These are phyloP conservation scores for Ambrosia hybrid DNA, from an alignment of 140 eudicot species.

Conservation along the genomic window DNA sequence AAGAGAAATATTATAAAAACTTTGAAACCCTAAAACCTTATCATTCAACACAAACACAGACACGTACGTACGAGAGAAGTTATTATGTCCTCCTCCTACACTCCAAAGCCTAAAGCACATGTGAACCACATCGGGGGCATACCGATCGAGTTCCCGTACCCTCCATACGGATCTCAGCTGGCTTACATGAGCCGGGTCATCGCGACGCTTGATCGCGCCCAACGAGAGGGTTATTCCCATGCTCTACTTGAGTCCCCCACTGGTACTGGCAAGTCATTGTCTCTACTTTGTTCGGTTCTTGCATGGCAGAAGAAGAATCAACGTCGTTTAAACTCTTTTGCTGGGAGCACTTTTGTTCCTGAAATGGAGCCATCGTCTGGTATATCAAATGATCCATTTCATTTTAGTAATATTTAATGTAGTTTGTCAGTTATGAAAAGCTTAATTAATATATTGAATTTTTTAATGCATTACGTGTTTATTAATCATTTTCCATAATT, in stretches of 20 bases:
- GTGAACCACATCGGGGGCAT: slow-evolving; percentile 70
- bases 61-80: too few species aligned
- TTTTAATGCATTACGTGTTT: background rate
- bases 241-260: slow-evolving; percentile 96
- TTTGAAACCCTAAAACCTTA: too few species aligned
- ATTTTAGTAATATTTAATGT: too few species aligned
- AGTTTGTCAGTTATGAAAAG: too few species aligned
- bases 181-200: slow-evolving; percentile 83
- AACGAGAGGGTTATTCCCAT: slow-evolving; percentile 71
- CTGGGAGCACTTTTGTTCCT: slow-evolving; percentile 43
- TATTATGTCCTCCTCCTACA: too few species aligned
- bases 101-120: slow-evolving; percentile 34
- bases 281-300: slow-evolving; percentile 82
- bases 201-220: slow-evolving; percentile 80
- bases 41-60: too few species aligned
- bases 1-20: too few species aligned
- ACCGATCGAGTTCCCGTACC: slow-evolving; percentile 83
- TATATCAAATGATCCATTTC: slow-evolving; percentile 5
- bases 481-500: background rate
- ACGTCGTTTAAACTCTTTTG: too few species aligned
- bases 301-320: slow-evolving; percentile 74
- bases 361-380: slow-evolving; percentile 65
- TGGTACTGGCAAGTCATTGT: slow-evolving; percentile 87
- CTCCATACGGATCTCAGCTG: slow-evolving; percentile 85
- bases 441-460: too few species aligned